phyloP scores from a whole-genome alignment of 2,329 filamentous ascomycete species.

The Endothia cerciana region DNA sequence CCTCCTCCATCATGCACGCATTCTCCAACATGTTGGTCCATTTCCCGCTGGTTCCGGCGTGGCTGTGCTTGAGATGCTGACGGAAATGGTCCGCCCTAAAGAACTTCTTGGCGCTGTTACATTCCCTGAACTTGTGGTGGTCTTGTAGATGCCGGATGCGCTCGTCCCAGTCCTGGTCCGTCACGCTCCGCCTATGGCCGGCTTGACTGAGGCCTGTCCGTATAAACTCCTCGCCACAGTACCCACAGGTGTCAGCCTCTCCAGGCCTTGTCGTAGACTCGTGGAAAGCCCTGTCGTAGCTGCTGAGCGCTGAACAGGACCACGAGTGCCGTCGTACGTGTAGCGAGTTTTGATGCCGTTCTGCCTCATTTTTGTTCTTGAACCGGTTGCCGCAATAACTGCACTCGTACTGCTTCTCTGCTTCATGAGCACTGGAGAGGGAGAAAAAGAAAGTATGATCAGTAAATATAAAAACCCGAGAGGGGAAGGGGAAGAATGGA shows the following conservation, averaged over 20 bases:
- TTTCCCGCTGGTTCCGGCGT: constrained; percentile 93
- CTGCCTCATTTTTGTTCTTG: constrained; percentile 98
- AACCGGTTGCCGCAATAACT: constrained; percentile 92
- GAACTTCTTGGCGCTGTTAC: constrained; percentile 98
- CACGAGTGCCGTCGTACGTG: constrained; percentile 92
- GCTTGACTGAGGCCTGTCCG: constrained; percentile 49
- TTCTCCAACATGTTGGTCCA: constrained; percentile 99
- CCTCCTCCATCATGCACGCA: constrained; percentile 91
- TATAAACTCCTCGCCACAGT: constrained; percentile 89
- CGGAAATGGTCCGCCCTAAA: constrained; percentile 97
- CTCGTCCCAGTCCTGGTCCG: constrained; percentile 85
- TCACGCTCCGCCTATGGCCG: constrained; percentile 54
- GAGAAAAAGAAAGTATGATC: constrained; percentile 24
- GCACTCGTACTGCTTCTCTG: constrained; percentile 96
- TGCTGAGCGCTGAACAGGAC: constrained; percentile 87
- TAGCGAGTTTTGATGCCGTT: constrained; percentile 93
- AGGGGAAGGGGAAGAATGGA: neutral
- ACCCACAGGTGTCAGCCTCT: constrained; percentile 83
- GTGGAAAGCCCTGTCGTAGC: constrained; percentile 84
- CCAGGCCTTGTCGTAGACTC: constrained; percentile 70
- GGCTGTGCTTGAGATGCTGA: constrained; percentile 97
- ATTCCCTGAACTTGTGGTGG: constrained; percentile 95
- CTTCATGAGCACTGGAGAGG: constrained; percentile 73
- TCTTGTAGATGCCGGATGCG: constrained; percentile 86
- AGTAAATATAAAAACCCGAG: constrained; percentile 16